Percentiles rank a stretch among this genome's conserved stretches.
phyloP scores from a whole-genome alignment of 2,329 filamentous ascomycete genomes.

The Fusarium fracticaudum region DNA sequence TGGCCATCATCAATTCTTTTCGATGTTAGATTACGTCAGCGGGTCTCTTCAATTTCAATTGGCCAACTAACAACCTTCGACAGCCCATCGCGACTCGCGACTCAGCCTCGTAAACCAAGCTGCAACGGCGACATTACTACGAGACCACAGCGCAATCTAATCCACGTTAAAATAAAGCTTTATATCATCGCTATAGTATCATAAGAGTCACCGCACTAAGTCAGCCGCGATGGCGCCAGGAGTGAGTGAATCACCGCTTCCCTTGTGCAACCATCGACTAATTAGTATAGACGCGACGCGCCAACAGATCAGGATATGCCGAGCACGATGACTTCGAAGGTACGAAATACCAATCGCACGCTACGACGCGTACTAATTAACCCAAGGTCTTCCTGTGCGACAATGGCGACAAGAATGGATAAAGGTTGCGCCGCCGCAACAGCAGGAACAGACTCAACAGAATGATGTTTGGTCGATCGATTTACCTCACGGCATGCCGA shows the following conservation, averaged over 20 bases:
- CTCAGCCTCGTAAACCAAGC: slow-evolving; percentile 36
- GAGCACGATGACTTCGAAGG: slow-evolving; percentile 72
- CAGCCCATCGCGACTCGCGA: slow-evolving; percentile 36
- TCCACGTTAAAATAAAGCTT: background rate
- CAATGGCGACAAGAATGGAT: slow-evolving; percentile 85
- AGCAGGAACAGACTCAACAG: slow-evolving; percentile 69
- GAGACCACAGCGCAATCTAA: slow-evolving; percentile 6
- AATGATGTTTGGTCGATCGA: slow-evolving; percentile 79
- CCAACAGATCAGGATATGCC: slow-evolving; percentile 64
- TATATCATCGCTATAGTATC: background rate
- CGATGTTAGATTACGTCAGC: slow-evolving; percentile 38
- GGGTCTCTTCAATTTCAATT: slow-evolving; percentile 24
- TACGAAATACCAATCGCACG: slow-evolving; percentile 39
- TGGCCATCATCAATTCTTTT: background rate
- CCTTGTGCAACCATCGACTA: slow-evolving; percentile 20
- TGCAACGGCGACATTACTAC: slow-evolving; percentile 3
- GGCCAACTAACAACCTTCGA: slow-evolving; percentile 22
- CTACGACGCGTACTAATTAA: slow-evolving; percentile 31
- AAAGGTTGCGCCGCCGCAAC: slow-evolving; percentile 71
- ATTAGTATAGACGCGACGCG: slow-evolving; percentile 61
- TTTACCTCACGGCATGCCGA: slow-evolving; percentile 82
- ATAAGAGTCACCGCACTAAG: background rate
- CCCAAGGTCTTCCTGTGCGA: slow-evolving; percentile 82
- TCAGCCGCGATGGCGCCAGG: slow-evolving; percentile 52
- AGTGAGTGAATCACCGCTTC: slow-evolving; percentile 42